Conservation (phyloP, 768 basidiomycete species). For the Psilocybe cubensis region DNA sequence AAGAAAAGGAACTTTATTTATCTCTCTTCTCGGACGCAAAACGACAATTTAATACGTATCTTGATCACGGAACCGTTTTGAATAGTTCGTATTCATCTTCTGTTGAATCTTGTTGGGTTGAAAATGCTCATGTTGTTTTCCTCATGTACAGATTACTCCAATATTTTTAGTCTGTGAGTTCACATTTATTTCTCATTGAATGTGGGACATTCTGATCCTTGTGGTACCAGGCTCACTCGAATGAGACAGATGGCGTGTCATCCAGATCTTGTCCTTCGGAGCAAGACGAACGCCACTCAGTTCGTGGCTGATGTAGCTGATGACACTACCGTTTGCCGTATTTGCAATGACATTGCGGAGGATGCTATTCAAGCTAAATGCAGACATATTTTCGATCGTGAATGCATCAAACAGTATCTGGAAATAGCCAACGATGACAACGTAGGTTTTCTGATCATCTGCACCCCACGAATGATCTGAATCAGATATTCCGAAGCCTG, state of each 20-base stretch:
- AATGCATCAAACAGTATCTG: conserved; percentile 94
- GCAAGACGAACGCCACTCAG: conserved; percentile 72
- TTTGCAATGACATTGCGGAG: conserved; percentile 98
- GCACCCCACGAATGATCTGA: neutral
- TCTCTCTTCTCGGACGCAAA: conserved; percentile 93
- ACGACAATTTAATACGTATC: conserved; percentile 89
- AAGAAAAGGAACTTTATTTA: conserved; percentile 94
- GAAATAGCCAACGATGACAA: conserved; percentile 70
- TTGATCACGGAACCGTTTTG: conserved; percentile 86
- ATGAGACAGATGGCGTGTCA: conserved; percentile 97
- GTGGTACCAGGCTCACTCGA: conserved; percentile 73
- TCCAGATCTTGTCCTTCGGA: conserved; percentile 90
- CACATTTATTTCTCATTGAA: neutral
- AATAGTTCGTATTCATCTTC: conserved; percentile 68
- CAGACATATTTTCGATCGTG: conserved; percentile 92
- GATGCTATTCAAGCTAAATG: conserved; percentile 96
- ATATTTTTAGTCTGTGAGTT: conserved; percentile 80
- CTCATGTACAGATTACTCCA: conserved; percentile 73
- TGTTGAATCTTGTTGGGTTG: neutral
- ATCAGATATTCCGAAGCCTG: conserved; percentile 55
- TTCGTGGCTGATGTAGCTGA: conserved; percentile 61
- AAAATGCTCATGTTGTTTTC: neutral
- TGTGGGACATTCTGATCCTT: neutral
- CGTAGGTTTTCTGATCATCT: conserved; percentile 40
- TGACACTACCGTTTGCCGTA: conserved; percentile 86